A percentile compares a stretch with the other conserved stretches of the same genome.
Conservation (phyloP, 768 basidiomycete species). For the Phylloporus sp. region DNA sequence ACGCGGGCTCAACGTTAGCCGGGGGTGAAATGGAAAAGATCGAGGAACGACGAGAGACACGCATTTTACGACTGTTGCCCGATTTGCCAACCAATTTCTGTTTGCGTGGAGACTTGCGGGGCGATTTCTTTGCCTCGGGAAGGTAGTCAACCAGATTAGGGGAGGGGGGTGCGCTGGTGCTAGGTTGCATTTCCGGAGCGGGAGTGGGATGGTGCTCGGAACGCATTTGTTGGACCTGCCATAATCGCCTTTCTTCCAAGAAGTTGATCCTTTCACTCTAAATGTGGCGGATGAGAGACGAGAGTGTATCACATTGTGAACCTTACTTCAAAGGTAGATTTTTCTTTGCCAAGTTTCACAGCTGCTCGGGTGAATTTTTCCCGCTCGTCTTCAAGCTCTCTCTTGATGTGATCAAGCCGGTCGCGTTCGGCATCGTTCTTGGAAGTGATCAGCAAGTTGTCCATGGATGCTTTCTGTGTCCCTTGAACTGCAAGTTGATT, state of each 20-base stretch:
- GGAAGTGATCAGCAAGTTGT: slow-evolving; percentile 47
- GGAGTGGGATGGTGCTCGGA: slow-evolving; percentile 49
- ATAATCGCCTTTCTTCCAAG: slow-evolving; percentile 68
- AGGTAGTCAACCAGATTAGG: slow-evolving; percentile 22
- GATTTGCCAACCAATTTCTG: slow-evolving; percentile 46
- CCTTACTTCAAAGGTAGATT: slow-evolving; percentile 60
- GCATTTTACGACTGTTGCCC: slow-evolving; percentile 41
- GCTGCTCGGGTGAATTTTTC: slow-evolving; percentile 61
- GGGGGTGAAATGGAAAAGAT: slow-evolving; percentile 35
- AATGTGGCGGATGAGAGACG: slow-evolving; percentile 2
- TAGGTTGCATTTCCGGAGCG: slow-evolving; percentile 24
- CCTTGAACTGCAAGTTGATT: slow-evolving; percentile 49
- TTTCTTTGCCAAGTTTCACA: slow-evolving; percentile 60
- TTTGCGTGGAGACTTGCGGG: slow-evolving; percentile 45
- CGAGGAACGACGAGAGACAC: slow-evolving; percentile 46
- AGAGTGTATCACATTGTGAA: neutral
- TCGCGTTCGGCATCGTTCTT: slow-evolving; percentile 52
- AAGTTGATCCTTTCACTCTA: slow-evolving; percentile 62
- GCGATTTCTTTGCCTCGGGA: slow-evolving; percentile 37
- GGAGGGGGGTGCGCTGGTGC: slow-evolving; percentile 8
- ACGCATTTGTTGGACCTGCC: slow-evolving; percentile 63
- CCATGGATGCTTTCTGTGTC: slow-evolving; percentile 34
- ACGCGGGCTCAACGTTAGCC: slow-evolving; percentile 39
- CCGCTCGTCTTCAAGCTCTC: slow-evolving; percentile 63
- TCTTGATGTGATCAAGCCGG: slow-evolving; percentile 47